phyloP scores from a whole-genome alignment of 1,284 basidiomycete species.

The Pisolithus thermaeus region DNA sequence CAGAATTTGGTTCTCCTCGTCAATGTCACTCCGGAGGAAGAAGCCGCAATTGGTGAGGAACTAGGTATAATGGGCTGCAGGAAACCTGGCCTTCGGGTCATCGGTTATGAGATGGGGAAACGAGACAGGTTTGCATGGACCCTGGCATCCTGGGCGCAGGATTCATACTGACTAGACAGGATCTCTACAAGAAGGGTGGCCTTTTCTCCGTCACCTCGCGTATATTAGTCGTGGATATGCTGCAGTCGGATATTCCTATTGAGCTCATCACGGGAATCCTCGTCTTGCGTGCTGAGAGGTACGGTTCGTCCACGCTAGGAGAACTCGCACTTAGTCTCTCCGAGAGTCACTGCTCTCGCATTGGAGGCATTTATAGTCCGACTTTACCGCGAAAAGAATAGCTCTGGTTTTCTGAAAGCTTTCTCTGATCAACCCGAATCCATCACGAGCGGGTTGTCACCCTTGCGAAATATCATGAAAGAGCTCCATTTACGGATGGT shows the following conservation, averaged over 20 bases:
- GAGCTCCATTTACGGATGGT: constrained; percentile 87
- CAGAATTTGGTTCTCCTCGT: constrained; percentile 82
- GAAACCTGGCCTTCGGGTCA: constrained; percentile 77
- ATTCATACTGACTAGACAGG: constrained; percentile 49
- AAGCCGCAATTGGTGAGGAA: constrained; percentile 88
- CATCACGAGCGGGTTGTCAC: constrained; percentile 88
- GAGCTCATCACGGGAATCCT: constrained; percentile 88
- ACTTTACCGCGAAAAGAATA: constrained; percentile 83
- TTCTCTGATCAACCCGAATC: constrained; percentile 96
- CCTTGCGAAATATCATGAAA: constrained; percentile 88
- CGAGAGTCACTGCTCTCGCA: constrained; percentile 77
- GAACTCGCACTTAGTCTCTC: neutral
- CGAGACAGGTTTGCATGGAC: constrained; percentile 59
- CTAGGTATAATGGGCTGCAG: constrained; percentile 88
- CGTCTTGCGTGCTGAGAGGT: constrained; percentile 92
- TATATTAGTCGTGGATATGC: constrained; percentile 93
- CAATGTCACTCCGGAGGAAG: constrained; percentile 86
- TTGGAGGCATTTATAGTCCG: constrained; percentile 90
- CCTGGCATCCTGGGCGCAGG: neutral
- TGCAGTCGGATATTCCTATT: constrained; percentile 82
- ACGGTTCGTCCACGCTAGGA: constrained; percentile 9
- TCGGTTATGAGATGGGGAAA: constrained; percentile 80
- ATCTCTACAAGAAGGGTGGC: constrained; percentile 82
- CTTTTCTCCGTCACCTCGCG: constrained; percentile 90
- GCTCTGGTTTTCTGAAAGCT: constrained; percentile 89